Conservation (phyloP, 805 yeast species). For the Ogataea siamensis region DNA sequence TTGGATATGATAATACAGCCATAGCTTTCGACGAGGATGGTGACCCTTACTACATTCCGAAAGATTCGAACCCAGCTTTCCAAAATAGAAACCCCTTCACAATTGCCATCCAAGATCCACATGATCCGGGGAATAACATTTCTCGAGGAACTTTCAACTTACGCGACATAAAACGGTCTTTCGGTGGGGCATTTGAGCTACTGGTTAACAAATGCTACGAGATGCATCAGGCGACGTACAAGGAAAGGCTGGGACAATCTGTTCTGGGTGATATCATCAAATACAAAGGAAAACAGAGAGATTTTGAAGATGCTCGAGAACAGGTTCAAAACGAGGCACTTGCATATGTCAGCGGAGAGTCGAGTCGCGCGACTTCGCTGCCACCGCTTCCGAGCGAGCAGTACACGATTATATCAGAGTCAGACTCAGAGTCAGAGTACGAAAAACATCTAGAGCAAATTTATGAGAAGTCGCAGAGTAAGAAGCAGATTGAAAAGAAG, state of each 20-base stretch:
- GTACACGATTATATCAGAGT: conserved; percentile 26
- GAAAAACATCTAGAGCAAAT: conserved; percentile 14
- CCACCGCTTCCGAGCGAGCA: conserved; percentile 37
- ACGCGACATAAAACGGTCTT: conserved; percentile 76
- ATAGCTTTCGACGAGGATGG: conserved; percentile 59
- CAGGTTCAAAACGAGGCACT: conserved; percentile 61
- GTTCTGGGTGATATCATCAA: conserved; percentile 78
- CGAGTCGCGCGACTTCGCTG: conserved; percentile 17
- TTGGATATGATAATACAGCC: conserved; percentile 79
- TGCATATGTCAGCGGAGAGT: conserved; percentile 28
- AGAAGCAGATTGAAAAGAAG: conserved; percentile 7
- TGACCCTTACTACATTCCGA: conserved; percentile 56
- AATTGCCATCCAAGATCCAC: conserved; percentile 85
- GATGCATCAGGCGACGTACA: conserved; percentile 62
- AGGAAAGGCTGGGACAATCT: conserved; percentile 65
- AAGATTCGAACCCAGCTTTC: conserved; percentile 37
- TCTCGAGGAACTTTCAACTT: conserved; percentile 82
- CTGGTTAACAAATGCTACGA: conserved; percentile 74
- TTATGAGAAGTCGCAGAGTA: conserved; percentile 24
- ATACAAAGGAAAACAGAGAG: conserved; percentile 70
- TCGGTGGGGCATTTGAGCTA: conserved; percentile 83
- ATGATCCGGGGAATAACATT: conserved; percentile 78
- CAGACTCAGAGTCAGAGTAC: conserved; percentile 27
- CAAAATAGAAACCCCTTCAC: conserved; percentile 57
- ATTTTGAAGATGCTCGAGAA: conserved; percentile 71